These are phyloP conservation scores for Solanum sparsipilum DNA, from an alignment of 257 asterid species.

Conservation along the genomic window DNA sequence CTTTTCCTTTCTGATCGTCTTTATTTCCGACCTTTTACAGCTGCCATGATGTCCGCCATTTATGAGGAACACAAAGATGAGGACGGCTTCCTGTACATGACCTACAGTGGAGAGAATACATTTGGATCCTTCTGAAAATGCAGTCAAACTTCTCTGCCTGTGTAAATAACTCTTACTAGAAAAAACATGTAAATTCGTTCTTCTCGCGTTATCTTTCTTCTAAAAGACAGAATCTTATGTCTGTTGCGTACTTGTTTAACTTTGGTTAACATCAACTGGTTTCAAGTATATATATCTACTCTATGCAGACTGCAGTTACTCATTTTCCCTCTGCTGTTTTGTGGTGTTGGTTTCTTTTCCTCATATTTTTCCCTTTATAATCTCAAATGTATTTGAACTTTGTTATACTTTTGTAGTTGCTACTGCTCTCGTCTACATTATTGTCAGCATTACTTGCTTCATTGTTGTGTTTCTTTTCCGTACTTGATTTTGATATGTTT, in stretches of 20 bases:
- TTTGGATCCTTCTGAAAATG: neutral
- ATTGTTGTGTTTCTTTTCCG: neutral
- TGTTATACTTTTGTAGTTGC: neutral
- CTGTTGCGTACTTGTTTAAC: neutral
- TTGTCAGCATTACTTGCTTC: neutral
- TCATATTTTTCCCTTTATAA: neutral
- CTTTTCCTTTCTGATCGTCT: neutral
- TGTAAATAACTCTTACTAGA: neutral
- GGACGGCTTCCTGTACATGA: conserved; percentile 7
- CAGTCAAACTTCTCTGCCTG: neutral
- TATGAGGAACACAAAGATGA: conserved; percentile 8
- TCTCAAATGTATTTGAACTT: neutral
- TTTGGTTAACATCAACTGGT: neutral
- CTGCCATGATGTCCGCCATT: conserved; percentile 8
- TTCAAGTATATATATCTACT: neutral
- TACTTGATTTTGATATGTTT: neutral
- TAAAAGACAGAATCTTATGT: neutral
- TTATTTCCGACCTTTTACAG: neutral
- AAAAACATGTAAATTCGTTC: neutral
- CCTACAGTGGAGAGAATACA: conserved; percentile 7
- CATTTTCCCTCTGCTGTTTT: neutral
- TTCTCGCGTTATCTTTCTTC: neutral
- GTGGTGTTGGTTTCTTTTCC: neutral
- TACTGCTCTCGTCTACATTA: neutral
- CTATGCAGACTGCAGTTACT: neutral